Base-by-base conservation (phyloP, 306 rosid genomes). In the Dicorynia guianensis region DNA sequence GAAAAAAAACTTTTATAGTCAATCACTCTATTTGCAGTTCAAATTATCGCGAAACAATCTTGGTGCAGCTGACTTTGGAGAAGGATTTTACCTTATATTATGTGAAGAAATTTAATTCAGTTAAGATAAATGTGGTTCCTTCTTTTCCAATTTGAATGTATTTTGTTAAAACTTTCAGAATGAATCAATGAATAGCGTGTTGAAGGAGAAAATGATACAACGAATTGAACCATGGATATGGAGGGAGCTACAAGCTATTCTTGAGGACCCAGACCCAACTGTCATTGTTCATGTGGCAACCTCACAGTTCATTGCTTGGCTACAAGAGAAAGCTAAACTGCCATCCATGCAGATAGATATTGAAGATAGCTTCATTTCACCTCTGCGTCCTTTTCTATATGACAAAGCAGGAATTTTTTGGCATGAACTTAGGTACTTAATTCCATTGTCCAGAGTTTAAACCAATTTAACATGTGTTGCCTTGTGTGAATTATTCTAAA, bases 341-440 rank as follows among this genome's bases (percentile, higher is more conserved):
- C 58, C 77, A 49, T 69, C 81, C 4, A 63, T 59, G 13, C 83
- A 69, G 78, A 65, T 19, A 74, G 66, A 70, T 73, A 65, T 17
- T 13, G 79, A 66, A 76, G 82, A 83, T 61, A 36, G 65, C 73
- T 74, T 76, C 69, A 79, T 83, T 54, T 69, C 50, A 2, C 82
- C 81, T 8, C 74, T 89, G 75, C 78, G 46, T 2, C 82, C 88
- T 30, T 89, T 87, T 73, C 79, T 89, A 47, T 69, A 61, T 3
- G 88, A 87, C 18, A 85, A 69, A 63, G 71, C 87, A 9, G 53
- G 75, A n/a, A 50, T 76, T 77, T 89, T 89, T 81, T 87, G 88
- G 93, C 91, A 82, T 76, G 93, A 89, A 71, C 52, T 89, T 44
- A 89, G 93, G 93, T 88, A 77, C 57, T 17, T 49, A 10, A 35